Base-by-base conservation (phyloP, 2,329 filamentous ascomycete species). In the Penicillium sumatraense region DNA sequence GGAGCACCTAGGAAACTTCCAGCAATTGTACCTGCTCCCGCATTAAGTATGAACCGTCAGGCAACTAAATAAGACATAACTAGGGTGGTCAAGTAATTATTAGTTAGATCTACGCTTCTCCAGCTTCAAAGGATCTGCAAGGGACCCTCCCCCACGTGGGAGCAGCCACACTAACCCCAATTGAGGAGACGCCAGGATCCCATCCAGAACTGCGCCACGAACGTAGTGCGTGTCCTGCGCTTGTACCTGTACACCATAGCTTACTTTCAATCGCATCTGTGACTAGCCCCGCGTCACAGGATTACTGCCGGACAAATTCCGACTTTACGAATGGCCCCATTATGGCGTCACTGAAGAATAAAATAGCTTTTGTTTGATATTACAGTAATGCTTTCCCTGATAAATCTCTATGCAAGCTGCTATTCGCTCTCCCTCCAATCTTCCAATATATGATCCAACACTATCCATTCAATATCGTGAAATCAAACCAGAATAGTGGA, bases 281-380 rank as follows among this genome's bases (percentile, higher is more conserved):
- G 27, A 46, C 42, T 21, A 46, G 42, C 27, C 42, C 42, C 42
- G n/a, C n/a, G 42, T 46, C 42, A 46, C 42, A 46, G n/a, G 20
- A 20, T 27, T 29, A 29, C 10, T 20, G 27, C 18, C 42, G 42
- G 26, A 31, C 42, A 18, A 46, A 46, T 46, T 27, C 42, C 27
- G n/a, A 13, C n/a, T 21, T n/a, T 18, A 13, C 24, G 6, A 21
- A 8, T 20, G 16, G 42, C 42, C 40, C 42, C 26, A 31, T 31
- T n/a, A 14, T 23, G 20, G 42, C 26, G 26, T 31, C 42, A 31
- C 40, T 3, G 14, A 16, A 14, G 11, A 11, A 18, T 14, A 26
- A 26, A 16, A 44, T 13, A 7, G 7, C 21, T 13, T 21, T 8
- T 24, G 8, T 41, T 41, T 7, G 21, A 41, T 14, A 24, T n/a